Base-by-base conservation (phyloP, 306 rosid genomes). In the Pterocarpus santalinus region DNA sequence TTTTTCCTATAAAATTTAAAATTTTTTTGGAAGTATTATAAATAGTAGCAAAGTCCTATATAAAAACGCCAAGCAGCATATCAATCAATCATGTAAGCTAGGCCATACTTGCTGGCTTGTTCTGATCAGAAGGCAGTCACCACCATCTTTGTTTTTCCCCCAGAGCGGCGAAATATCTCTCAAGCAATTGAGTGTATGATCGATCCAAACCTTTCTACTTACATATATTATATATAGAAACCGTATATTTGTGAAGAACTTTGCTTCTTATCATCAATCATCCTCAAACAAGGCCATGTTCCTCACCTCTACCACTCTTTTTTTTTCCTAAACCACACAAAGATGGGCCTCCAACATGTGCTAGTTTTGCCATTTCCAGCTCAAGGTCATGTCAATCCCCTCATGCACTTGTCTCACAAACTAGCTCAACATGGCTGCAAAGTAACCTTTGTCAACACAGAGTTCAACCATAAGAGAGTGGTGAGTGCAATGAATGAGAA, bases 311-410 rank as follows among this genome's bases (percentile, higher is more conserved):
- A 43, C 47, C 47, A 1, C 5, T 51, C 16, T 51, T 5, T 0
- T 32, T 5, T 51, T 35, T 35, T 34, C 3, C 10, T 65, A 41
- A 12, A n/a, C 12, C 5, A 28, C 4, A 7, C 4, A 4, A 51
- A 8, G 73, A 89, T 88, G 92, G 61, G 64, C 5, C 80, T 34
- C 1, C 65, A 72, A 22, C 92, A 88, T 17, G 78, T 88, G 30
- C 17, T 89, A 22, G 85, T 75, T 33, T 0, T 89, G 41, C 88
- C 90, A 28, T 55, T 15, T 63, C 92, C 88, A 5, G 85, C 85
- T 22, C 90, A 84, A 76, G 90, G 92, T 8, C 92, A 84, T 76
- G 88, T 88, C 4, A 86, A 81, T 43, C 79, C 90, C 60, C 44
- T 88, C 3, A 81, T 88, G 80, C 56, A 44, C 43, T 60, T 88